Conservation (phyloP, 2,329 filamentous ascomycete species). For the Trichocomaceae sp. region DNA sequence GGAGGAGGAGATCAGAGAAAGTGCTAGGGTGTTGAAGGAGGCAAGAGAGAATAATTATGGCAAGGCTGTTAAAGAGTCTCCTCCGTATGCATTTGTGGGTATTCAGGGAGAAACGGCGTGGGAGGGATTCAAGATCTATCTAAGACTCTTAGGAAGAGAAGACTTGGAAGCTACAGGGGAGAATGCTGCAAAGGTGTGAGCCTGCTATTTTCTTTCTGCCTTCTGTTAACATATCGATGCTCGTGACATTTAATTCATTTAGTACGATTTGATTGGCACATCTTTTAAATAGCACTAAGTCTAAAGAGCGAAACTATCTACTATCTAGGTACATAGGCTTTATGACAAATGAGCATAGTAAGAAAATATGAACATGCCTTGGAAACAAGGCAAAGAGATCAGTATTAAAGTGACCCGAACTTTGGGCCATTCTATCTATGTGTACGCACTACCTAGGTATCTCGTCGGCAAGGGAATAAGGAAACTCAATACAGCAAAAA, state of each 20-base stretch:
- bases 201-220: no score
- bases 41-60: background rate
- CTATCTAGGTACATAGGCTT: no score
- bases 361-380: background rate
- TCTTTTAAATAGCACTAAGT: background rate
- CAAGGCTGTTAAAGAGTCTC: background rate
- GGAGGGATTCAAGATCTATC: constrained; percentile 8
- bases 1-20: constrained; percentile 27
- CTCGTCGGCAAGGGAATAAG: background rate
- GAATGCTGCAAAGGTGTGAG: background rate
- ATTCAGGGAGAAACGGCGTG: constrained; percentile 19
- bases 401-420: background rate
- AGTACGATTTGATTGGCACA: no score
- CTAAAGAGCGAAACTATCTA: no score
- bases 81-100: constrained; percentile 19
- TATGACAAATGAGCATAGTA: background rate
- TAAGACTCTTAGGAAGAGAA: background rate
- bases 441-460: no score
- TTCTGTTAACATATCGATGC: no score
- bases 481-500: background rate
- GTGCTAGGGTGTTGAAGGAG: constrained; percentile 12
- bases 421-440: background rate
- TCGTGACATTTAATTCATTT: no score
- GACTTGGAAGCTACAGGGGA: background rate
- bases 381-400: background rate